These are phyloP conservation scores for Penicillium canariense DNA, from an alignment of 495 filamentous ascomycete genomes.

Conservation along the genomic window DNA sequence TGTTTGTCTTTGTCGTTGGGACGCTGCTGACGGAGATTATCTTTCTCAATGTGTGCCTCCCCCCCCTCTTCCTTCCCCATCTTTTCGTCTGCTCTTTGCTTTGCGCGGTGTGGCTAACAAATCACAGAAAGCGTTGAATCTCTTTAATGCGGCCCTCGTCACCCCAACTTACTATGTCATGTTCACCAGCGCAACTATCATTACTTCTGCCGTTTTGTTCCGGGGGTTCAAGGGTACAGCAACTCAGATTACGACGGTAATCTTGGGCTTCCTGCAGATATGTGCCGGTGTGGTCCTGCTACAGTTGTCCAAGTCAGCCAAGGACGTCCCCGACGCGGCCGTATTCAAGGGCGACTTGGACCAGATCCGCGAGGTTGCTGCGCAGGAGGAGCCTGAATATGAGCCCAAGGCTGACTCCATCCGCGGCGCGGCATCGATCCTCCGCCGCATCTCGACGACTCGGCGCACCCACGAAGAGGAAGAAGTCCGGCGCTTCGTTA, in stretches of 20 bases:
- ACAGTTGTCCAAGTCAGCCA: slow-evolving; percentile 96
- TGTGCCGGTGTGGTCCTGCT: slow-evolving; percentile 94
- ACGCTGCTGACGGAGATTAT: slow-evolving; percentile 93
- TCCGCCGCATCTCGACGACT: slow-evolving; percentile 75
- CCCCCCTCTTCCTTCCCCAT: too few relatives aligned
- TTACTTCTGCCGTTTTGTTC: slow-evolving; percentile 90
- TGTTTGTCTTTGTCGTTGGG: slow-evolving; percentile 84
- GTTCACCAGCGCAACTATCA: slow-evolving; percentile 92
- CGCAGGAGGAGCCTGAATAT: slow-evolving; percentile 90
- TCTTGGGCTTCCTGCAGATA: slow-evolving; percentile 92
- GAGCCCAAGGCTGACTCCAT: slow-evolving; percentile 97
- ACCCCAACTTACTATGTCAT: slow-evolving; percentile 98
- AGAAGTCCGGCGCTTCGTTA: slow-evolving; percentile 74
- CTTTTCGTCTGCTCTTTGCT: background rate
- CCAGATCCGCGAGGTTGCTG: slow-evolving; percentile 90
- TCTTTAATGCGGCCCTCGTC: slow-evolving; percentile 96
- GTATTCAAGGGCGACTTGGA: slow-evolving; percentile 92
- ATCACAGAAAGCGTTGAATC: slow-evolving; percentile 92
- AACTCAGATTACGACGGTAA: slow-evolving; percentile 78
- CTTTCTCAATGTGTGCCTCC: slow-evolving; percentile 79
- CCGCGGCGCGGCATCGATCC: slow-evolving; percentile 84
- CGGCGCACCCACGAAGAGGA: slow-evolving; percentile 76
- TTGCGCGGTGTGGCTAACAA: slow-evolving; percentile 22
- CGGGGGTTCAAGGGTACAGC: slow-evolving; percentile 88
- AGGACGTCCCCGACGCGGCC: slow-evolving; percentile 91